These are phyloP conservation scores for Cladosporium sp. DNA, from an alignment of 2,329 filamentous ascomycete species.

Conservation along the genomic window DNA sequence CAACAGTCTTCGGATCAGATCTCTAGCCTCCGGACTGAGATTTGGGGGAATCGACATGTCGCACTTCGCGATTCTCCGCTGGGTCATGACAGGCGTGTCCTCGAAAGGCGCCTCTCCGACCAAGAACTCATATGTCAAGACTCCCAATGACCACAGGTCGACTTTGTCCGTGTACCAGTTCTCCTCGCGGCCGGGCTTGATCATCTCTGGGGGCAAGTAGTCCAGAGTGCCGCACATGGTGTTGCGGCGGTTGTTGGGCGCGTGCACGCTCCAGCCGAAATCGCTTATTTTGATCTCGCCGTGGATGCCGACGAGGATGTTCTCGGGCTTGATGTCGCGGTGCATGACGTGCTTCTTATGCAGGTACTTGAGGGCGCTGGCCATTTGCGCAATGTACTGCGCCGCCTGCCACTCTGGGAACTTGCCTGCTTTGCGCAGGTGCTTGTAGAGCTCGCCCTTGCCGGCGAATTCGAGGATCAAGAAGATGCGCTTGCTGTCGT, in stretches of 20 bases:
- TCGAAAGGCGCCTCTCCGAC: slow-evolving; percentile 96
- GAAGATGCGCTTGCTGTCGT: slow-evolving; percentile 83
- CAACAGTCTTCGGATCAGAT: slow-evolving; percentile 85
- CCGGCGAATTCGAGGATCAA: slow-evolving; percentile 82
- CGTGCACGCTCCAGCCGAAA: slow-evolving; percentile 97
- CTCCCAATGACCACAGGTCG: slow-evolving; percentile 91
- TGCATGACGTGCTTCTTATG: slow-evolving; percentile 98
- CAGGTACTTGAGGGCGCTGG: slow-evolving; percentile 80
- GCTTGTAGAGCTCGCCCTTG: slow-evolving; percentile 84
- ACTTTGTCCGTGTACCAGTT: slow-evolving; percentile 95
- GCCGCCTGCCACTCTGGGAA: slow-evolving; percentile 85
- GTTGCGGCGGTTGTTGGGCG: slow-evolving; percentile 85
- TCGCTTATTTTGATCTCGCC: slow-evolving; percentile 98
- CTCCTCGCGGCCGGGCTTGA: slow-evolving; percentile 70
- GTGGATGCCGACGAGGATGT: slow-evolving; percentile 92
- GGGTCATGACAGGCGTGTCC: slow-evolving; percentile 91
- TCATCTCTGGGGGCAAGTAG: slow-evolving; percentile 97
- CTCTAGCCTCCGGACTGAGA: slow-evolving; percentile 82
- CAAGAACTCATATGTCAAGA: slow-evolving; percentile 92
- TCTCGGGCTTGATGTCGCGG: slow-evolving; percentile 95
- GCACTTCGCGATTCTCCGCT: slow-evolving; percentile 76
- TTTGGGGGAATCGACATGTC: slow-evolving; percentile 92
- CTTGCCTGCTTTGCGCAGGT: slow-evolving; percentile 69
- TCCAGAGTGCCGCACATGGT: slow-evolving; percentile 98
- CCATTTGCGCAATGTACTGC: slow-evolving; percentile 86